These are phyloP conservation scores for Cyclotella distinguenda DNA, from an alignment of 108 stramenopile species.

Conservation along the genomic window DNA sequence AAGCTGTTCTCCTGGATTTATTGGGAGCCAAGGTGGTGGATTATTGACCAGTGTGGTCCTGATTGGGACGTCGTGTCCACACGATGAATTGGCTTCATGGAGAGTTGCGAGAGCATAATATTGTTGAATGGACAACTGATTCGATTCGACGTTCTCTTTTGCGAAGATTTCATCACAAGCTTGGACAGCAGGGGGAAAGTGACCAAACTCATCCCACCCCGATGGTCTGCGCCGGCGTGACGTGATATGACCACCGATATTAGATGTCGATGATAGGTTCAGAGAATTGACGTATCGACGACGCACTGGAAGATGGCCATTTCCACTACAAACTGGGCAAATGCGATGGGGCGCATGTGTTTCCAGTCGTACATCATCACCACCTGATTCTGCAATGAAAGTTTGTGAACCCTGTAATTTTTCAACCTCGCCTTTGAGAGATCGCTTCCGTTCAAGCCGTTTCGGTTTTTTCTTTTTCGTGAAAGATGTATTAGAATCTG, in stretches of 20 bases:
- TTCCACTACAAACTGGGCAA: constrained; percentile 52
- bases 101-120: constrained; percentile 24
- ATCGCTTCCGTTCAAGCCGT: no score
- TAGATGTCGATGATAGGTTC: constrained; percentile 23
- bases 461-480: no score
- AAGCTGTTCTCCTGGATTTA: constrained; percentile 57
- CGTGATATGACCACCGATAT: constrained; percentile 33
- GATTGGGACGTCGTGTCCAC: constrained; percentile 20
- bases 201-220: constrained; percentile 40
- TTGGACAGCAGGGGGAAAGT: constrained; percentile 23
- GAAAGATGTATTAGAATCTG: not conserved
- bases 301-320: constrained; percentile 40
- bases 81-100: constrained; percentile 16
- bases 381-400: not conserved
- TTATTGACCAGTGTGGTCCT: not conserved
- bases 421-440: no score
- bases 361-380: not conserved
- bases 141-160: not conserved
- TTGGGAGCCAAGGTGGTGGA: constrained; percentile 48
- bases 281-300: constrained; percentile 18
- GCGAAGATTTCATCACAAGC: not conserved
- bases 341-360: not conserved
- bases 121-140: not conserved
- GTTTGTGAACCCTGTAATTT: not conserved
- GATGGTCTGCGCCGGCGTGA: constrained; percentile 15